Evolutionary conservation across 805 yeast species (phyloP), one percentile per base, ranked within the genome.

Genomic region (Clavispora vitiphila): DNA sequence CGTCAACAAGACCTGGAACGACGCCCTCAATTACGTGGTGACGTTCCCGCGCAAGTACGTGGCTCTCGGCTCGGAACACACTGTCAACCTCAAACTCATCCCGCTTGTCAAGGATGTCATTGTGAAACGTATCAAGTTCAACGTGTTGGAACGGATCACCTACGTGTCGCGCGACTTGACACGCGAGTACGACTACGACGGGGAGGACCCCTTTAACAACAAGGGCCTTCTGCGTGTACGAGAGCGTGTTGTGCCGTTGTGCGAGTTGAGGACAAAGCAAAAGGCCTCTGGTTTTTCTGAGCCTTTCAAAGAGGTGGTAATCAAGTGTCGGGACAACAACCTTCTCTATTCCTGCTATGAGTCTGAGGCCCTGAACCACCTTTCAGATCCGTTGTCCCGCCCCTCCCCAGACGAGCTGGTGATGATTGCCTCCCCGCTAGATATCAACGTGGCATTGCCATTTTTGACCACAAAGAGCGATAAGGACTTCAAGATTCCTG

Each of bases 1-100:
- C 57, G 87, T 86, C 26, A 83, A 82, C 56, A 71, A 86, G 47
- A 72, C 80, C 1, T 86, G 93, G 93, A 78, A 80, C 50, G 81
- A 83, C 41, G 60, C 87, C 0, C 61, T 86, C 27, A 79, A 80
- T 42, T 86, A 86, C 60, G 83, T 83, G 48, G 72, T 86, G 12
- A 76, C 88, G 0, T 73, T 86, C 44, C 89, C 90, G 0, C 73
- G 73, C 43, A 86, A 85, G 53, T 85, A 72, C 57, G 77, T 84
- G 9, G 70, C 85, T 1, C 61, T 85, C 37, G 84, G 85, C 3
- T 71, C 80, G 10, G 79, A 75, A 38, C 66, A 64, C 64, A 54
- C 85, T 62, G 63, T 86, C 16, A 81, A 77, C 52, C 71, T 86
- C 51, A 83, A 81, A 55, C 65, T 86, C 19, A 74, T 78, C 0